These are phyloP conservation scores for Beauveria rudraprayagi DNA, from an alignment of 2,329 filamentous ascomycete genomes.

Conservation along the genomic window DNA sequence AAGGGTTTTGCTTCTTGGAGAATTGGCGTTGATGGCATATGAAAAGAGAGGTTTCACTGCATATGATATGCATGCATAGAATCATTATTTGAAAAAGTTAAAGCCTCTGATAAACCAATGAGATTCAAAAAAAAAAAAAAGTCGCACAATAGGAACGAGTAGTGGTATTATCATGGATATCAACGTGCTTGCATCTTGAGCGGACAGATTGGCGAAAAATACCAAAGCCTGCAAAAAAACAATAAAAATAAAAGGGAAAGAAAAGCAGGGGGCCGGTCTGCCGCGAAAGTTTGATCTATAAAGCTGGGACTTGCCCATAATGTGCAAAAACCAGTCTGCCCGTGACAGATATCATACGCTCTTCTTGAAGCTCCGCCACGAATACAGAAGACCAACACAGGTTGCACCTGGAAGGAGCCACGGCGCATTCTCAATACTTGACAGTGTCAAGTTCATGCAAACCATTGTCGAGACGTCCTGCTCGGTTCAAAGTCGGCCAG, in stretches of 20 bases:
- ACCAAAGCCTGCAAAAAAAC: neutral
- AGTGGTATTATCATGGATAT: slow-evolving; percentile 24
- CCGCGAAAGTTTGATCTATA: neutral
- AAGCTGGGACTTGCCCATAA: slow-evolving; percentile 1
- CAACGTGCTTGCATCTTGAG: slow-evolving; percentile 21
- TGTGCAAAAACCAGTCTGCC: slow-evolving; percentile 4
- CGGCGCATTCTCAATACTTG: neutral
- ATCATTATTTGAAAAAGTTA: neutral
- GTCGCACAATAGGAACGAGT: neutral
- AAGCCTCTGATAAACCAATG: neutral
- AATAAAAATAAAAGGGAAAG: slow-evolving; percentile 10
- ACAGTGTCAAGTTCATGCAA: neutral
- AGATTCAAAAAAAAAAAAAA: neutral
- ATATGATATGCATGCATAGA: neutral
- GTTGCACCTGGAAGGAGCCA: neutral
- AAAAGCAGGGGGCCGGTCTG: slow-evolving; percentile 15
- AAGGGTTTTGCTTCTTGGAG: neutral
- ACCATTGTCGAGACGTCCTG: neutral
- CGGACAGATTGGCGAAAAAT: neutral
- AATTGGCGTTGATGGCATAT: slow-evolving; percentile 1
- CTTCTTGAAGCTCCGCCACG: neutral
- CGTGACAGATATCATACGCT: slow-evolving; percentile 1
- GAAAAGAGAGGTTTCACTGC: slow-evolving; percentile 5
- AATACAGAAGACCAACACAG: neutral
- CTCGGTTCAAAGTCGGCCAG: neutral